phyloP scores from a whole-genome alignment of 768 basidiomycete species.

The Termitomyces sp. region DNA sequence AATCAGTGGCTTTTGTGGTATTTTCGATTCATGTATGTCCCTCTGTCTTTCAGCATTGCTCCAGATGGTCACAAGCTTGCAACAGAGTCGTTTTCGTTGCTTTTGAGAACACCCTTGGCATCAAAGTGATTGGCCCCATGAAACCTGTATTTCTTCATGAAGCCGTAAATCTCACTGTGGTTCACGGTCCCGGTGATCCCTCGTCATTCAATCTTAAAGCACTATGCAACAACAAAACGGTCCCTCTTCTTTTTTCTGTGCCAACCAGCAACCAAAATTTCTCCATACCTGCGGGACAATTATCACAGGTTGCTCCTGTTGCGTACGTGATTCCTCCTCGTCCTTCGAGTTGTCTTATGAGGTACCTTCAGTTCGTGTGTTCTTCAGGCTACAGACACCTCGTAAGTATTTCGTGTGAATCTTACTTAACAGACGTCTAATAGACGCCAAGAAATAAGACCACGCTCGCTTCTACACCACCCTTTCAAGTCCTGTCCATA shows the following conservation, averaged over 20 bases:
- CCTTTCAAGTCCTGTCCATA: constrained; percentile 1
- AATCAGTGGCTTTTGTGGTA: neutral
- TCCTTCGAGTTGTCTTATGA: neutral
- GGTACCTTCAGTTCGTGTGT: constrained; percentile 3
- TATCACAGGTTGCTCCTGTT: neutral
- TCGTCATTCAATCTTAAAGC: constrained; percentile 3
- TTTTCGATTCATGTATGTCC: neutral
- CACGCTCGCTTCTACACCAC: neutral
- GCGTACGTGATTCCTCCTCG: neutral
- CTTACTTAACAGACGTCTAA: neutral
- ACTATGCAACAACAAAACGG: constrained; percentile 6
- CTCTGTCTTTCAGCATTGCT: neutral
- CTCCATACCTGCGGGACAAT: neutral
- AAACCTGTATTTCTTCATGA: neutral
- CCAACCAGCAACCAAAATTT: neutral
- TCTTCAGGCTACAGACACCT: constrained; percentile 2
- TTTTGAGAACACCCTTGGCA: neutral
- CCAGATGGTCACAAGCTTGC: neutral
- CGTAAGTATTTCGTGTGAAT: constrained; percentile 1
- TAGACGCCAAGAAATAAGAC: constrained; percentile 1
- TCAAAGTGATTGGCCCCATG: neutral
- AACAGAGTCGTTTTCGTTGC: neutral
- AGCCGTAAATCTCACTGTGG: constrained; percentile 4
- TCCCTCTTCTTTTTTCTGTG: neutral
- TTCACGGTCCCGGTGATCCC: neutral